Evolutionary conservation across 2,329 filamentous ascomycete genomes (phyloP), one percentile per base, ranked within the genome.

Genomic region (Aspergillus fumigatiaffinis): DNA sequence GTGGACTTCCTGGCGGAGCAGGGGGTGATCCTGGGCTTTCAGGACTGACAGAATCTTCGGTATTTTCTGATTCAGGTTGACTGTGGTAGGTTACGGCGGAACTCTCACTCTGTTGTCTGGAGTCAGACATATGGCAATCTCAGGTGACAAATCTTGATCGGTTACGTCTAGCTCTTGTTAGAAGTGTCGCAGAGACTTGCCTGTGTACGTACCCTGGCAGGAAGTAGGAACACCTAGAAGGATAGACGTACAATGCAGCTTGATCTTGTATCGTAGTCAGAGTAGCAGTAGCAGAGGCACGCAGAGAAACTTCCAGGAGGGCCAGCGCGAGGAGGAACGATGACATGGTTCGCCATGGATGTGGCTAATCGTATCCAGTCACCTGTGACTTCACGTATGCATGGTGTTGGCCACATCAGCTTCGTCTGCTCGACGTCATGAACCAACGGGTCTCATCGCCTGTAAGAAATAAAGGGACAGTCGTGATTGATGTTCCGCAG

Each of bases 41-140:
- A 7, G 49, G 12, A 9, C 20, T 9, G 8, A 5, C n/a, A 9
- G 29, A 12, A 32, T 21, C 26, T n/a, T 51, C 20, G n/a, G 10
- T 6, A 25, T 25, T 28, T 23, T 12, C 28, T 29, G 38, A 23
- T 10, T 41, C 25, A 14, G 38, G n/a, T 38, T 46, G 41, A 47
- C 57, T 59, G 9, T 48, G 48, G 49, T 59, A 59, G 50, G 54
- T 59, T 51, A 54, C 51, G 49, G 57, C 32, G 3, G 57, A 59
- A 44, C 17, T 50, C 32, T 54, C 54, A 28, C 57, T 59, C 23
- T 26, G 21, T 20, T 17, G 44, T 7, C 44, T 47, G 44, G 44
- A 47, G 44, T 47, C 44, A 12, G 44, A 23, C 44, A 47, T 47
- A 25, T 47, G 44, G 44, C 44, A 14, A 17, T 7, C 32, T 38